Evolutionary conservation across 441 rosid genomes (phyloP), one percentile per base, ranked within the genome.

Genomic region (Kokia cookei): DNA sequence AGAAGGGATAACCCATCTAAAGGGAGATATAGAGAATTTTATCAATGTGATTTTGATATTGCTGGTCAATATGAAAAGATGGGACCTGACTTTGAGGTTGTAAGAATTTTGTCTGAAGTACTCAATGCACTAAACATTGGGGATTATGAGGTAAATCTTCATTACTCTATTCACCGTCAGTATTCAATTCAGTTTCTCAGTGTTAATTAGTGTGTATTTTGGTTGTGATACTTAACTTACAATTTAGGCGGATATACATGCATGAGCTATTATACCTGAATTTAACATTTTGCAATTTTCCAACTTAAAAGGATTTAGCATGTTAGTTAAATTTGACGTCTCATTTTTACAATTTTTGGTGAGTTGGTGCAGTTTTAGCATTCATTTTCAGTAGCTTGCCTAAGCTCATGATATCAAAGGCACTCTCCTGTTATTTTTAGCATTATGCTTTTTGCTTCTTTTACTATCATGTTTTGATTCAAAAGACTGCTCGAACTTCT

Each of bases 1-100:
- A 84, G 97, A 82, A 88, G 98, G 64, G 98, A 93, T 80, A 96
- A 96, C 72, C 99, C 98, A 48, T 88, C 99, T 40, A 93, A 92
- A 81, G 98, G 98, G 61, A 86, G 99, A 82, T 95, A 84, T 76
- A 90, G 97, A 24, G 98, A 95, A 88, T 95, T 95, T 81, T 95
- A 92, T 79, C 99, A 93, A 68, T 95, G 99, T 76, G 98, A 93
- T 82, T 90, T 95, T 73, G 99, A 95, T 80, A 90, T 95, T 63
- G 98, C 98, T 73, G 99, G 99, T 17, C 84, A 81, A 77, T 89
- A 78, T 65, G 95, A 87, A 85, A 89, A 82, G 76, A 96, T 96
- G 98, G 97, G 95, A 65, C 99, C 99, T 7, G 99, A 95, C 76
- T 93, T 87, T 54, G 99, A 95, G 87, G 80, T 90, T 53, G 70